Base-by-base conservation (phyloP, 2,329 filamentous ascomycete genomes). In the Scytalidium lignicola region DNA sequence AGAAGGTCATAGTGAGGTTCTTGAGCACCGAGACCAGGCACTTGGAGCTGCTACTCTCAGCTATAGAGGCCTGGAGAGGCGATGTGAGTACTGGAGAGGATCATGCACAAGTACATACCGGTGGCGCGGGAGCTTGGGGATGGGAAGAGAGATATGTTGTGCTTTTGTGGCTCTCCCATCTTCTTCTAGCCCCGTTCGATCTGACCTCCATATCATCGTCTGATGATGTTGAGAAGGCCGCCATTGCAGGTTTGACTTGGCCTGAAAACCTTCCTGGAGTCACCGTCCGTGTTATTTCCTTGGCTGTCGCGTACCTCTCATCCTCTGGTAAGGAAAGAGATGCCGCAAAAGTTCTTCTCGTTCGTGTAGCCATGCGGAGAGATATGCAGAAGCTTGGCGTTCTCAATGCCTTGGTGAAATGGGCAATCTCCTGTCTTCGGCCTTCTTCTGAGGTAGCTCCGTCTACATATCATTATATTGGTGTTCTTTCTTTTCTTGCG, bases 81-180 rank as follows among this genome's bases (percentile, higher is more conserved):
- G 68, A 70, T 41, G 59, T 59, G 5, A 57, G 57, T 12, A 51
- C 61, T 21, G 49, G 46, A 2, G 40, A 50, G 13, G 50, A 55
- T 10, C 2, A 45, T 29, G 50, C 20, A 37, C 49, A 18, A 29
- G 12, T 46, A 23, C 39, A 32, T 9, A 44, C 47, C 6, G 46
- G 39, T 17, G 51, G 54, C 15, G 44, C 52, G n/a, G 44, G 52
- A 13, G 55, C 58, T 1, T 82, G 86, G 75, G 75, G 76, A 1
- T 99, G 93, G 93, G 85, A 96, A 64, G 88, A 96, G 67, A 79
- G 88, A 47, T 97, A 96, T 62, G 74, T 96, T 17, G 82, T 91
- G 41, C 73, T 97, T 3, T 74, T 96, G 9, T 99, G 93, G 93
- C 78, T 92, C 23, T 88, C 86, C 1, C 87, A 93, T 67, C 72